phyloP scores from a whole-genome alignment of 306 rosid species.

The Glycine soja region DNA sequence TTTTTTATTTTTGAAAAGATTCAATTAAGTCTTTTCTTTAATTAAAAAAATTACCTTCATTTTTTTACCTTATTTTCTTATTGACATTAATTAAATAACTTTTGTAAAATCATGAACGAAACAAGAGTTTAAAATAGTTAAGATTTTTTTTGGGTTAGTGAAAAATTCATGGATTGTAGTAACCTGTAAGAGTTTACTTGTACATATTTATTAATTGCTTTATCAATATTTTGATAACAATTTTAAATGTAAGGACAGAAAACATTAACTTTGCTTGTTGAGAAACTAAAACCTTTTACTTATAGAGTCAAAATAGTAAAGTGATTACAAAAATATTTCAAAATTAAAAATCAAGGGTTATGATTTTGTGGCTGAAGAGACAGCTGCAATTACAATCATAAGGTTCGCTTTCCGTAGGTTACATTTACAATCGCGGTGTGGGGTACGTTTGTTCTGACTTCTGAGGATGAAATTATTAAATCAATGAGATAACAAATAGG shows the following conservation, averaged over 20 bases:
- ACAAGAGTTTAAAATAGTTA: neutral
- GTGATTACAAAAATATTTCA: too few species aligned
- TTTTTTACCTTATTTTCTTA: too few species aligned
- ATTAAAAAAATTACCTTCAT: too few species aligned
- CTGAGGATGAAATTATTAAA: neutral
- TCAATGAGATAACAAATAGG: neutral
- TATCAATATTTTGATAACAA: too few species aligned
- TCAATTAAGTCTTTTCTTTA: neutral
- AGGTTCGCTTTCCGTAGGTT: slow-evolving; percentile 7
- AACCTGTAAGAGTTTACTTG: neutral
- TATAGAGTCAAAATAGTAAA: too few species aligned
- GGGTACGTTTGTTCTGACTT: slow-evolving; percentile 21
- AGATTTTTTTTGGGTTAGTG: neutral
- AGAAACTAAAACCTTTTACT: too few species aligned
- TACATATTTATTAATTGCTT: too few species aligned
- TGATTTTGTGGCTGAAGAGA: too few species aligned
- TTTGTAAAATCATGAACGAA: neutral
- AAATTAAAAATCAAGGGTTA: too few species aligned
- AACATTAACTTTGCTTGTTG: too few species aligned
- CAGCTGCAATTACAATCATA: neutral
- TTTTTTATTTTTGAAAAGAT: neutral
- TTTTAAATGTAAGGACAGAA: too few species aligned
- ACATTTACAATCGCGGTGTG: neutral
- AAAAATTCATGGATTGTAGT: neutral
- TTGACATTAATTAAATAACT: neutral